Conservation (phyloP, 768 basidiomycete genomes). For the Tylopilus sp. region DNA sequence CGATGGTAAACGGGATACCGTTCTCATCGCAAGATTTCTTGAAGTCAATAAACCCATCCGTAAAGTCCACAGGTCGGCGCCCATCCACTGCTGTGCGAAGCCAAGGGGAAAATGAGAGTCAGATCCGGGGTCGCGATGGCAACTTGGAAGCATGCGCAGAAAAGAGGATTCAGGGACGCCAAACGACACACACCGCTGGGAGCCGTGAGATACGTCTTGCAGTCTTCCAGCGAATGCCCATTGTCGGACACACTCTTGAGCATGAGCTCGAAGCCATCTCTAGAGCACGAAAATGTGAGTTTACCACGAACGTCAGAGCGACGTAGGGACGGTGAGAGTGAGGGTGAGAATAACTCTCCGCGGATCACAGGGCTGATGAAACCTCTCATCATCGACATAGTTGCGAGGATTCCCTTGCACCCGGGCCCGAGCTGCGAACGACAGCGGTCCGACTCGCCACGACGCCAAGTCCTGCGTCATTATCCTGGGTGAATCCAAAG, state of each 20-base stretch:
- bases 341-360: constrained; percentile 3
- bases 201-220: constrained; percentile 68
- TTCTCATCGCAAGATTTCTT: constrained; percentile 76
- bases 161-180: neutral
- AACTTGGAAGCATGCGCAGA: neutral
- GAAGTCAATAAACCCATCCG: constrained; percentile 79
- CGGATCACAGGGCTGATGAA: neutral
- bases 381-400: neutral
- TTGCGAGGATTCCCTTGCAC: neutral
- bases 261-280: constrained; percentile 89
- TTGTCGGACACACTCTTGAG: constrained; percentile 71
- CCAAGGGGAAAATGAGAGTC: neutral
- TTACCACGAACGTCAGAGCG: constrained; percentile 18
- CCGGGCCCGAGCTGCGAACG: neutral
- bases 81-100: constrained; percentile 10
- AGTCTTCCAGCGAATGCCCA: constrained; percentile 81
- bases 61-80: constrained; percentile 11
- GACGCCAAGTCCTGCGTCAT: neutral
- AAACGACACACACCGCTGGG: constrained; percentile 43
- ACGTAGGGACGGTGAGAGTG: constrained; percentile 2
- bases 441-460: neutral
- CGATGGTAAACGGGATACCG: constrained; percentile 87
- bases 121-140: neutral
- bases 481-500: neutral
- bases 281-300: constrained; percentile 28